Conservation (phyloP, 2,329 filamentous ascomycete genomes). For the Berkeleyomyces basicola region DNA sequence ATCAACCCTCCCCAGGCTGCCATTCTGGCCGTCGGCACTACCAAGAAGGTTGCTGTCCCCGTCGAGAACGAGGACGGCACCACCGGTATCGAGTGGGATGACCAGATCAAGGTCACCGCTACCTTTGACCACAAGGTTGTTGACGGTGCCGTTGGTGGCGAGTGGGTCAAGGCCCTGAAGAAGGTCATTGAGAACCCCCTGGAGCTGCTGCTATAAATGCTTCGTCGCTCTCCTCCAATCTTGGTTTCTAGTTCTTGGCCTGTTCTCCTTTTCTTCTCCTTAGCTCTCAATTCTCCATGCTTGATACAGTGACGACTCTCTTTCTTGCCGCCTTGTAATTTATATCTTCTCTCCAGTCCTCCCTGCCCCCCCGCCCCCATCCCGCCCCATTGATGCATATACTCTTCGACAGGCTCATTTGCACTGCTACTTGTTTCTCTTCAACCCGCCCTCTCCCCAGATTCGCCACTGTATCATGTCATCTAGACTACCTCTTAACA, state of each 20-base stretch:
- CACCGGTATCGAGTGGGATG: constrained; percentile 68
- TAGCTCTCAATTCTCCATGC: neutral
- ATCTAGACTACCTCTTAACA: neutral
- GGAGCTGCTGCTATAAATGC: constrained; percentile 66
- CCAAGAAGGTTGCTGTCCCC: constrained; percentile 85
- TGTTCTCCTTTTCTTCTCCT: neutral
- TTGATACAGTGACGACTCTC: constrained; percentile 10
- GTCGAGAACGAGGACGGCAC: constrained; percentile 71
- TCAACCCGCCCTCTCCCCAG: neutral
- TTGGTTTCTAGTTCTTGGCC: neutral
- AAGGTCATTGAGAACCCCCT: constrained; percentile 95
- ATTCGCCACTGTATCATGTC: neutral
- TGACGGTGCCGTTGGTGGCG: constrained; percentile 86
- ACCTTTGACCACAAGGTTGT: constrained; percentile 99
- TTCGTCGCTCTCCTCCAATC: neutral
- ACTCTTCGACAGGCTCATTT: neutral
- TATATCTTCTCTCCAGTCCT: neutral
- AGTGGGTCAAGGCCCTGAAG: constrained; percentile 96
- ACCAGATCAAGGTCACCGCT: constrained; percentile 86
- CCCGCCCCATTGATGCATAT: neutral
- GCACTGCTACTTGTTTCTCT: neutral
- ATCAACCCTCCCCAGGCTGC: constrained; percentile 97
- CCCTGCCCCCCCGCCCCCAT: no score
- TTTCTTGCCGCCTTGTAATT: constrained; percentile 10
- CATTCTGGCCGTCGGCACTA: constrained; percentile 88